A percentile compares a stretch with the other conserved stretches of the same genome.
Evolutionary conservation across 2,329 filamentous ascomycete genomes (phyloP).

Genomic region (Ophiostoma angusticollis): DNA sequence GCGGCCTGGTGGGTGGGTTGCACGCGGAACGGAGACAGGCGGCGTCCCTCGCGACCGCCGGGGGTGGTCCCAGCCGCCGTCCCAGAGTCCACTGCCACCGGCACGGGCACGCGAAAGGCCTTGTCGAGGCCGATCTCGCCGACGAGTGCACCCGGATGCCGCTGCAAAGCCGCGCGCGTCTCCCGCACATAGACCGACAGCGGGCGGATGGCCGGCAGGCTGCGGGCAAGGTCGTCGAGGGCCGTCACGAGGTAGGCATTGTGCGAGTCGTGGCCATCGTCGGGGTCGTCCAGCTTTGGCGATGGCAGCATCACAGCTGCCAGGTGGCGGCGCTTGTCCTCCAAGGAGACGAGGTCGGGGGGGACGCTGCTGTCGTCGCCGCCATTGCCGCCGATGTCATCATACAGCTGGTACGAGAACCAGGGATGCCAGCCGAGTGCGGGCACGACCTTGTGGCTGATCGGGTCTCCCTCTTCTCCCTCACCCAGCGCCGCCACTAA

Average conservation of each 20-base stretch:
- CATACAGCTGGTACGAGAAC: conserved; percentile 68
- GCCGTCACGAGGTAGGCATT: conserved; percentile 21
- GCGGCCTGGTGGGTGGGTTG: conserved; percentile 54
- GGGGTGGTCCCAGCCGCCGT: conserved; percentile 47
- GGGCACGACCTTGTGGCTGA: conserved; percentile 45
- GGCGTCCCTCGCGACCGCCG: conserved; percentile 57
- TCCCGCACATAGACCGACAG: conserved; percentile 30
- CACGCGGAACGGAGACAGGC: conserved; percentile 55
- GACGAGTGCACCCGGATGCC: conserved; percentile 49
- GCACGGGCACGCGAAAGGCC: conserved; percentile 57
- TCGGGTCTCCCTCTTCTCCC: conserved; percentile 26
- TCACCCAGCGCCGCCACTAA: conserved; percentile 53
- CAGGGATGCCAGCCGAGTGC: conserved; percentile 84
- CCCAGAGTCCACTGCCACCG: conserved; percentile 40
- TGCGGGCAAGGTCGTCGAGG: conserved; percentile 30
- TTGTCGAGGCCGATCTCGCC: conserved; percentile 72
- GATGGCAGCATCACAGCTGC: conserved; percentile 46
- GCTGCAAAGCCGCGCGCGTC: conserved; percentile 40
- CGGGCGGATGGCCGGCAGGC: conserved; percentile 47
- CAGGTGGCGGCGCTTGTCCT: conserved; percentile 47
- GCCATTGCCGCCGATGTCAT: conserved; percentile 31
- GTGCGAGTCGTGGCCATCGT: not conserved
- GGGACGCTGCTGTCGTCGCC: not conserved
- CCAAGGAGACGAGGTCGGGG: conserved; percentile 8
- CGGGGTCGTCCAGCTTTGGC: conserved; percentile 19